These are phyloP conservation scores for Saturnispora bothae DNA, from an alignment of 805 yeast species.

Conservation along the genomic window DNA sequence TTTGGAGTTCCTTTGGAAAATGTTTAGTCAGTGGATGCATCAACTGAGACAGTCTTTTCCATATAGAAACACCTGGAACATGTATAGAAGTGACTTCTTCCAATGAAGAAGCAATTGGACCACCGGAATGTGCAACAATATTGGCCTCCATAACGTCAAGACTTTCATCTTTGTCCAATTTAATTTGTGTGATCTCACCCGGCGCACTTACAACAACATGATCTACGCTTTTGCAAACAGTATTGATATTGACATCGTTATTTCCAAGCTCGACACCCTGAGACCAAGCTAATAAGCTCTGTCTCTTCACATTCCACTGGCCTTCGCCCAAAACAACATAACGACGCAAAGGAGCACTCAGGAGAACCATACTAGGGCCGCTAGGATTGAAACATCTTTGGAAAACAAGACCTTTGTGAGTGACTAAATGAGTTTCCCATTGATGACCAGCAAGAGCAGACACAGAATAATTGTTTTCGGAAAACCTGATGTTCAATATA, in stretches of 20 bases:
- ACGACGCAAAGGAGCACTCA: conserved; percentile 21
- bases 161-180: conserved; percentile 28
- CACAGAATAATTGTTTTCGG: conserved; percentile 30
- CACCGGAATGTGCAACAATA: conserved; percentile 28
- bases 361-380: conserved; percentile 25
- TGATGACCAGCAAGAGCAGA: conserved; percentile 36
- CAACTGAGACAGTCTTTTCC: conserved; percentile 6
- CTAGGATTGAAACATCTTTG: conserved; percentile 26
- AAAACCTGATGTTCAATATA: conserved; percentile 27
- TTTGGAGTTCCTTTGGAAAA: neutral
- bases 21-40: neutral
- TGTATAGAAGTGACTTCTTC: conserved; percentile 16
- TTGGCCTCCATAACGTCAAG: conserved; percentile 30
- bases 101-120: conserved; percentile 7
- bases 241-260: conserved; percentile 3
- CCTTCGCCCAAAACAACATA: conserved; percentile 1
- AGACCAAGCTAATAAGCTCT: conserved; percentile 37
- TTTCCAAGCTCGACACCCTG: conserved; percentile 3
- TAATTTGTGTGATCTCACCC: conserved; percentile 30
- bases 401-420: conserved; percentile 17
- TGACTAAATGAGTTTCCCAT: conserved; percentile 2
- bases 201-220: conserved; percentile 30
- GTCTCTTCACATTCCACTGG: conserved; percentile 30
- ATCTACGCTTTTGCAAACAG: conserved; percentile 29
- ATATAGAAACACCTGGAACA: conserved; percentile 19